phyloP scores from a whole-genome alignment of 495 filamentous ascomycete genomes.

The Podospora appendiculata region DNA sequence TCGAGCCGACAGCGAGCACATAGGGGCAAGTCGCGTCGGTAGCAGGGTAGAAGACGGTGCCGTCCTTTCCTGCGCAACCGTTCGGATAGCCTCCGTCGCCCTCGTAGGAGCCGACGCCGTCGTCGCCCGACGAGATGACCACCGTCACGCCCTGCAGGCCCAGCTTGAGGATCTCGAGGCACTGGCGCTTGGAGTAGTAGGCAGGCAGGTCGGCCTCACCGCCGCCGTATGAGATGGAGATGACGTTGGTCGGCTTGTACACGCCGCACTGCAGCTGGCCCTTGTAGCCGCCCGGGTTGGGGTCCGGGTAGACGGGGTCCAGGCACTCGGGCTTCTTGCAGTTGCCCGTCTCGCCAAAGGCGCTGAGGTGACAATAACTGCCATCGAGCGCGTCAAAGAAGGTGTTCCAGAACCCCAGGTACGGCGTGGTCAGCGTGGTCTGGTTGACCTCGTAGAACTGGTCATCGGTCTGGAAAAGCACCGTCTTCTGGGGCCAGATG shows the following conservation, averaged over 20 bases:
- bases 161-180: constrained; percentile 48
- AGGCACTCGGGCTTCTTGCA: constrained; percentile 19
- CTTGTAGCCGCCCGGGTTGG: constrained; percentile 25
- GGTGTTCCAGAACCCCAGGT: constrained; percentile 41
- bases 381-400: constrained; percentile 46
- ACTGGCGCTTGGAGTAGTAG: constrained; percentile 20
- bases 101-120: constrained; percentile 42
- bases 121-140: constrained; percentile 50
- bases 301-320: constrained; percentile 43
- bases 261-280: constrained; percentile 47
- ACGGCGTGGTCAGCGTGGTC: constrained; percentile 3
- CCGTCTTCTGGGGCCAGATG: constrained; percentile 49
- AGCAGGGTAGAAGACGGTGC: constrained; percentile 11
- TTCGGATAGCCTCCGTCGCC: constrained; percentile 20
- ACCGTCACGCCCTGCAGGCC: constrained; percentile 52
- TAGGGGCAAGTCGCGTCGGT: constrained; percentile 20
- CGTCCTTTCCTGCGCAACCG: constrained; percentile 8
- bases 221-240: constrained; percentile 25
- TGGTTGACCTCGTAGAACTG: constrained; percentile 26
- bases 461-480: constrained; percentile 53
- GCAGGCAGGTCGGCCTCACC: constrained; percentile 18
- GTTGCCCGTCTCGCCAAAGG: constrained; percentile 21
- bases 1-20: constrained; percentile 22
- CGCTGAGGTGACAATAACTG: constrained; percentile 47
- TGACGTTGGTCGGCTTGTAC: constrained; percentile 23